Conservation (phyloP, 225 moss, liverwort and hornwort species). For the Marchantia polymorpha region DNA sequence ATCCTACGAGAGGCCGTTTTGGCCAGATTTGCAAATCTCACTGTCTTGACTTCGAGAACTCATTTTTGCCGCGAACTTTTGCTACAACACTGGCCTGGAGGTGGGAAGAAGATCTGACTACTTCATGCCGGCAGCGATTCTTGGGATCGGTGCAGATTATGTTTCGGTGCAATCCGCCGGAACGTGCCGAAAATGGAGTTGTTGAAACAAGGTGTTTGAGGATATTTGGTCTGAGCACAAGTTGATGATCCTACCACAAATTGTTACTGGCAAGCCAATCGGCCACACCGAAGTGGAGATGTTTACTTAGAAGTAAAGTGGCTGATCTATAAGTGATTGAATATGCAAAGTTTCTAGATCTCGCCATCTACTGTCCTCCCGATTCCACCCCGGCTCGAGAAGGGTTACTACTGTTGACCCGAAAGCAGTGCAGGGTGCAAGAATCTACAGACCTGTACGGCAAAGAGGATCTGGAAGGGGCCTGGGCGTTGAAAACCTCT, state of each 20-base stretch:
- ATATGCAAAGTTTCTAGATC: neutral
- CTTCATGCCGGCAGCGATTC: neutral
- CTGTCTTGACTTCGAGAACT: neutral
- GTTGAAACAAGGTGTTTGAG: neutral
- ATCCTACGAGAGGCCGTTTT: slow-evolving; percentile 6
- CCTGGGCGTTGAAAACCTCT: neutral
- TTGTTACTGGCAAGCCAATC: neutral
- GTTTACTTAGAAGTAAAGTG: slow-evolving; percentile 6
- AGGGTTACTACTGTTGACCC: neutral
- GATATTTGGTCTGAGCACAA: slow-evolving; percentile 9
- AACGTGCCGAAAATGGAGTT: slow-evolving; percentile 19
- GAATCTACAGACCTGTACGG: neutral
- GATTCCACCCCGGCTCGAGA: neutral
- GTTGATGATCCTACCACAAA: neutral
- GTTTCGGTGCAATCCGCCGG: neutral
- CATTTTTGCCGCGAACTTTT: neutral
- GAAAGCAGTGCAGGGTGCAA: neutral
- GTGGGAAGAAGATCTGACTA: neutral
- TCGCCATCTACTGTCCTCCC: neutral
- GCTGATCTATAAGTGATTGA: neutral
- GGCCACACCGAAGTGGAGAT: neutral
- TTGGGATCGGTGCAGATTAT: slow-evolving; percentile 6
- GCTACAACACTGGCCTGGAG: neutral
- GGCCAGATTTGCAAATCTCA: slow-evolving; percentile 5
- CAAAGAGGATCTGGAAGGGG: neutral